Conservation (phyloP, 306 rosid species). For the Parietaria judaica region DNA sequence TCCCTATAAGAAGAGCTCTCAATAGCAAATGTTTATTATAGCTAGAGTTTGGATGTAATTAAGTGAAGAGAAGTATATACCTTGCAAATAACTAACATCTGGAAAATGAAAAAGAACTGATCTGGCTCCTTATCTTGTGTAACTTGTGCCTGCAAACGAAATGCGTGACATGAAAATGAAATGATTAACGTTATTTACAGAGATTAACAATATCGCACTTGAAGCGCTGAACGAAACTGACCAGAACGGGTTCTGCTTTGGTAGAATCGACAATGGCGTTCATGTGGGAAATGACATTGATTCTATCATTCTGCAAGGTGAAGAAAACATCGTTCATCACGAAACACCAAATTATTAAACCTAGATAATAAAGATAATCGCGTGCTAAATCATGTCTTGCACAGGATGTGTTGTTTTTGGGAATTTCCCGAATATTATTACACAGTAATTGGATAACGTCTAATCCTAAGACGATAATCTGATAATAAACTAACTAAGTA, state of each 20-base stretch:
- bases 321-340: slow-evolving; percentile 4
- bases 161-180: slow-evolving; percentile 14
- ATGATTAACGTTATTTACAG: slow-evolving; percentile 1
- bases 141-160: slow-evolving; percentile 59
- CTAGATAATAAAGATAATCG: neutral
- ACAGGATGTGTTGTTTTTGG: too few species aligned
- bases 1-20: slow-evolving; percentile 43
- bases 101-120: slow-evolving; percentile 72
- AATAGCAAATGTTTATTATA: slow-evolving; percentile 8
- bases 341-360: neutral
- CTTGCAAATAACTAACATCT: slow-evolving; percentile 61
- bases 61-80: slow-evolving; percentile 30
- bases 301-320: slow-evolving; percentile 61
- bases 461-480: too few species aligned
- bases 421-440: too few species aligned
- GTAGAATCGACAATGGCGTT: slow-evolving; percentile 44
- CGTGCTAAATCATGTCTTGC: too few species aligned
- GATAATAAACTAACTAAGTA: too few species aligned
- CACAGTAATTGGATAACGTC: too few species aligned
- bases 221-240: slow-evolving; percentile 31
- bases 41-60: slow-evolving; percentile 9
- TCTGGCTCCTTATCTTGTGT: slow-evolving; percentile 72
- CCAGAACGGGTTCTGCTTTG: slow-evolving; percentile 59
- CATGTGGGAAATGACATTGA: slow-evolving; percentile 46
- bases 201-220: neutral